Evolutionary conservation across 306 rosid genomes (phyloP).

Genomic region (Lagenaria siceraria): DNA sequence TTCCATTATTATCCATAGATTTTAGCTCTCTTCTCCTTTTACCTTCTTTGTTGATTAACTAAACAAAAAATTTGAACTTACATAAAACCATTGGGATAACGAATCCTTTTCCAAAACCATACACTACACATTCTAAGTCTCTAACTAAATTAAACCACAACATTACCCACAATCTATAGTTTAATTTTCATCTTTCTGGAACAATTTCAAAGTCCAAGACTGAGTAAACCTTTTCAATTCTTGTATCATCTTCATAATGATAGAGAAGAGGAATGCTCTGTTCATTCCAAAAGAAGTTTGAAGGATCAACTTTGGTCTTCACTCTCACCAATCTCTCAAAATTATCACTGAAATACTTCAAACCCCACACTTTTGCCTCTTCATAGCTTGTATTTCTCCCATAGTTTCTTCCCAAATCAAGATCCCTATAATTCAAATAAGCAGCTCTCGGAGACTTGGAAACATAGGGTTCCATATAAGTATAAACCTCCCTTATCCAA

Average conservation of each 20-base stretch:
- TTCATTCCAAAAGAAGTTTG: slow-evolving; percentile 17
- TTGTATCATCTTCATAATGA: neutral
- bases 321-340: slow-evolving; percentile 7
- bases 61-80: too few relatives aligned
- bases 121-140: too few relatives aligned
- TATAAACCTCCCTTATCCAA: slow-evolving; percentile 45
- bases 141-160: too few relatives aligned
- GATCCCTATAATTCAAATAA: slow-evolving; percentile 61
- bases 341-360: slow-evolving; percentile 16
- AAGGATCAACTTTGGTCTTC: slow-evolving; percentile 17
- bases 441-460: slow-evolving; percentile 53
- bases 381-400: slow-evolving; percentile 11
- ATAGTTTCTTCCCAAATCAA: slow-evolving; percentile 51
- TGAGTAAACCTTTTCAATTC: neutral
- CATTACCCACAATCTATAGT: too few relatives aligned
- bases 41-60: too few relatives aligned
- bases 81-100: too few relatives aligned
- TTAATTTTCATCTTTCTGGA: neutral
- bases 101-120: too few relatives aligned
- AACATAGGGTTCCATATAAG: slow-evolving; percentile 52
- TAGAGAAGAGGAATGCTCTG: slow-evolving; percentile 15
- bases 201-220: neutral
- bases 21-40: too few relatives aligned
- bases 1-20: too few relatives aligned
- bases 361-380: slow-evolving; percentile 29